These are phyloP conservation scores for Didymella sp. DNA, from an alignment of 2,329 filamentous ascomycete genomes.

Conservation along the genomic window DNA sequence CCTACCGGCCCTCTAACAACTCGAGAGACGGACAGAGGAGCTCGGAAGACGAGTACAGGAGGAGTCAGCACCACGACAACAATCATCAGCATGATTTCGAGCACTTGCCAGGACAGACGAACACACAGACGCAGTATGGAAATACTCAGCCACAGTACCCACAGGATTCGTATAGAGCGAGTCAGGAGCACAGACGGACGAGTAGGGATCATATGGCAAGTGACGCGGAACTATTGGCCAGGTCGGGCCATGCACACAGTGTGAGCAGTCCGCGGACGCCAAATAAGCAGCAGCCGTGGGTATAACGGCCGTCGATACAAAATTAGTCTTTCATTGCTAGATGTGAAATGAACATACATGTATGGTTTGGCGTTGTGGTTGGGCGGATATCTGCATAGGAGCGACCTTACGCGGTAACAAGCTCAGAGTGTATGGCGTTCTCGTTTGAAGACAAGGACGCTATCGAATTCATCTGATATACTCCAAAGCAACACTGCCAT, in stretches of 20 bases:
- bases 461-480: no score
- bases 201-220: conserved; percentile 12
- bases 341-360: no score
- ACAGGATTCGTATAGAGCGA: neutral
- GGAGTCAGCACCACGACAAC: neutral
- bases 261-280: conserved; percentile 1
- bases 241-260: conserved; percentile 6
- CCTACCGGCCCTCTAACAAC: neutral
- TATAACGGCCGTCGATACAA: neutral
- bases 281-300: conserved; percentile 11
- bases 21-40: conserved; percentile 10
- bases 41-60: conserved; percentile 5
- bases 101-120: conserved; percentile 6
- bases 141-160: neutral
- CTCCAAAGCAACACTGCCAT: no score
- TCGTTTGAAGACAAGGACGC: no score
- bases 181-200: conserved; percentile 3
- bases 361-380: neutral
- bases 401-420: no score
- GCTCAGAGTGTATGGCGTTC: no score
- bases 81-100: conserved; percentile 1
- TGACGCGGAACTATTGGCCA: conserved; percentile 12
- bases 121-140: conserved; percentile 1
- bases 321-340: no score
- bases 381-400: no score